Evolutionary conservation across 2,329 filamentous ascomycete species (phyloP).

Genomic region (Aspergillus flavus): DNA sequence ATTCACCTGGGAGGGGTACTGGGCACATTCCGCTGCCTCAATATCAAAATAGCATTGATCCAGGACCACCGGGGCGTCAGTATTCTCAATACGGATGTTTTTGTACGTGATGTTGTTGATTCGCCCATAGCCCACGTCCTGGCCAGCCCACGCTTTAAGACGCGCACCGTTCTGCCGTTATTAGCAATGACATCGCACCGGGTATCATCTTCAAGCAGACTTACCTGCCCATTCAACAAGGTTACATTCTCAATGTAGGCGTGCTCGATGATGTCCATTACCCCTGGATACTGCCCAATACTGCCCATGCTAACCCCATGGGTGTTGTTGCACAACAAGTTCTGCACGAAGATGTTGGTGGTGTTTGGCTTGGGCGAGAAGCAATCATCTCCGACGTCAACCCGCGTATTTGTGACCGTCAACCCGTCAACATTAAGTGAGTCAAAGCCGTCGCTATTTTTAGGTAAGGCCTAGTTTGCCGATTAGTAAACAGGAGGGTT

Average conservation of each 20-base stretch:
- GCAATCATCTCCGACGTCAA: constrained; percentile 63
- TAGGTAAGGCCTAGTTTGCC: constrained; percentile 47
- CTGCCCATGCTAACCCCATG: constrained; percentile 62
- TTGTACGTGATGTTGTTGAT: constrained; percentile 66
- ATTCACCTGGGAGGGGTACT: constrained; percentile 60
- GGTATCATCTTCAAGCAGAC: neutral
- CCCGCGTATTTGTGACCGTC: constrained; percentile 53
- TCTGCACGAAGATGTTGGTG: constrained; percentile 60
- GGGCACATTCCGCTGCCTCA: constrained; percentile 53
- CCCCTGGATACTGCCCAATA: constrained; percentile 60
- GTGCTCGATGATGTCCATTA: constrained; percentile 59
- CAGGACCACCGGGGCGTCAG: constrained; percentile 60
- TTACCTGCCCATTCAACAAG: constrained; percentile 53
- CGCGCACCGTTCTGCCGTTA: constrained; percentile 55
- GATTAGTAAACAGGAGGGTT: neutral
- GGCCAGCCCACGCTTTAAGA: constrained; percentile 64
- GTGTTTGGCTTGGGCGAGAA: constrained; percentile 65
- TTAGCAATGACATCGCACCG: constrained; percentile 22
- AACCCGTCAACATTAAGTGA: constrained; percentile 60
- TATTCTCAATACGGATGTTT: constrained; percentile 62
- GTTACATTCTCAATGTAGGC: constrained; percentile 63
- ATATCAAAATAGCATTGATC: constrained; percentile 67
- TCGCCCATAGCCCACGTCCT: constrained; percentile 60
- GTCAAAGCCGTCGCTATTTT: constrained; percentile 67
- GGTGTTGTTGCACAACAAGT: constrained; percentile 63